Base-by-base conservation (phyloP, 257 asterid genomes). In the Euphrasia confusa region DNA sequence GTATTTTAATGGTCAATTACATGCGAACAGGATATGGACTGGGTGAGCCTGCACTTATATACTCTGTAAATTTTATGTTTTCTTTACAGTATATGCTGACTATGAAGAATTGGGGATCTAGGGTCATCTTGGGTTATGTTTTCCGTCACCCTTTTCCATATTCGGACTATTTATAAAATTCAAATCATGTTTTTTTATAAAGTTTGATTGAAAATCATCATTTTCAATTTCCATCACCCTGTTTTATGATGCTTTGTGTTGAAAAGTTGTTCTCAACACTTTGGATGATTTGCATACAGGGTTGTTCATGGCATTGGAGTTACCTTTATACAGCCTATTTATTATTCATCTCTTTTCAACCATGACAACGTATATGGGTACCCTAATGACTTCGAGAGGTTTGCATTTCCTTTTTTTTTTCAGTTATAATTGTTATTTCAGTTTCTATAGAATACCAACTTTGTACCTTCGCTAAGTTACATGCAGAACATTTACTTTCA, bases 371-470 rank as follows among this genome's bases (percentile, higher is more conserved):
- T 86, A 53, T 89, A 86, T 49, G 95, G 96, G 66, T 79, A 54
- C 73, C 39, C 84, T 69, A 76, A 86, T 70, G 96, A 89, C 71
- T 84, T 89, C 63, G 95, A 89, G 74, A 80, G 95, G 96, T 86
- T 55, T n/a, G 82, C 75, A 55, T 60, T 52, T 37, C 30, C 33
- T 53, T n/a, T 42, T 47, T 42, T 28, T 55, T 48, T 39, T 47
- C n/a, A 48, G 13, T 48, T 15, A n/a, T 48, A 48, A 15, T 48
- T 48, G 10, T 14, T 42, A 42, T 42, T 42, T 10, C n/a, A 42
- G 49, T 42, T 17, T 33, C 52, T 58, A 30, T 60, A 35, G 60
- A 35, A 32, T 47, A 35, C 44, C 27, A 32, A 60, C 17, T 62
- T 55, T 4, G 14, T 47, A 33, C 35, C 40, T 54, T 47, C 58